phyloP scores from a whole-genome alignment of 2,329 filamentous ascomycete genomes.

The Aspergillus chevalieri region DNA sequence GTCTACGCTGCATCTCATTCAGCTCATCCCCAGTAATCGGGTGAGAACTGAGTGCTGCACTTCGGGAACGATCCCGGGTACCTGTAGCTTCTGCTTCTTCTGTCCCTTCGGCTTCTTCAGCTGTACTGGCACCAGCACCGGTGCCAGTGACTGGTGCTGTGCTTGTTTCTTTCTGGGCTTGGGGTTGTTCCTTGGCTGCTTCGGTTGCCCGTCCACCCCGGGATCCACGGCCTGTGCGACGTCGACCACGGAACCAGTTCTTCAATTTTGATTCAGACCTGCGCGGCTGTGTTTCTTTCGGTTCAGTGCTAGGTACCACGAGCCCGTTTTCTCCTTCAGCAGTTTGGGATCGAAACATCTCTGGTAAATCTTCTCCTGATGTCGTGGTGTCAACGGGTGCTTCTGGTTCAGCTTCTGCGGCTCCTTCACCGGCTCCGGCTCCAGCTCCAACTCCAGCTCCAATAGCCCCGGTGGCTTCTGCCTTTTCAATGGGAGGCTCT shows the following conservation, averaged over 20 bases:
- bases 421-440: no score
- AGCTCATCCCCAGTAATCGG: constrained; percentile 22
- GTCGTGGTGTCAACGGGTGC: neutral
- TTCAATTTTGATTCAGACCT: constrained; percentile 28
- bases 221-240: constrained; percentile 21
- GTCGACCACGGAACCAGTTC: constrained; percentile 28
- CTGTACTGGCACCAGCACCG: constrained; percentile 8
- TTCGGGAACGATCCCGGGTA: constrained; percentile 12
- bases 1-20: constrained; percentile 8
- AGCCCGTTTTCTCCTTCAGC: neutral
- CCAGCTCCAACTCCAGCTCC: no score
- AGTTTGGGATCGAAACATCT: constrained; percentile 5
- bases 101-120: constrained; percentile 15
- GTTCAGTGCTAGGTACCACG: constrained; percentile 3
- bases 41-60: constrained; percentile 26
- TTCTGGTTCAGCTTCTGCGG: neutral
- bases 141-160: constrained; percentile 4
- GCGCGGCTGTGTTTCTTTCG: constrained; percentile 10
- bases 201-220: constrained; percentile 15
- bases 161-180: neutral
- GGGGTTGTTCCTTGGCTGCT: constrained; percentile 1
- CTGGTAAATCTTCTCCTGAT: constrained; percentile 1
- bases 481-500: constrained; percentile 7
- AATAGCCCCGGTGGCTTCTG: constrained; percentile 1
- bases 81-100: neutral